Evolutionary conservation across 768 basidiomycete genomes (phyloP), one percentile per base, ranked within the genome.

Genomic region (Chalciporus pseudorubinellus): DNA sequence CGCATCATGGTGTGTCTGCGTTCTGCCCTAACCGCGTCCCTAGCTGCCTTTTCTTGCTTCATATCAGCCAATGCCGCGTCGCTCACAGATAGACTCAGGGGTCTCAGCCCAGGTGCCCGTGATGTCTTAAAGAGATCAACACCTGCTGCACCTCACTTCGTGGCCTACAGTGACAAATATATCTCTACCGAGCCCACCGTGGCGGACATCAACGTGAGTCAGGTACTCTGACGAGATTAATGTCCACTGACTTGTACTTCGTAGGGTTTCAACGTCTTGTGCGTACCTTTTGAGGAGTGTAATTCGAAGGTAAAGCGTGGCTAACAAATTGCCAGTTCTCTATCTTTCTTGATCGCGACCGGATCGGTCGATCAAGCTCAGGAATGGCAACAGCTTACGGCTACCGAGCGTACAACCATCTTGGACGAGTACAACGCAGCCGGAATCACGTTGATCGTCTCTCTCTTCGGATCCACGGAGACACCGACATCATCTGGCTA

Each of bases 361-460:
- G n/a, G n/a, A n/a, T n/a, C n/a, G n/a, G n/a, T n/a, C n/a, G n/a
- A n/a, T n/a, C n/a, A n/a, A 67, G 78, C 76, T 6, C 59, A 63
- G 29, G 69, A 69, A 58, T 80, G 78, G 78, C 61, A 69, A 20
- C n/a, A n/a, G n/a, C n/a, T n/a, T n/a, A n/a, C n/a, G n/a, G n/a
- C n/a, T n/a, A n/a, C n/a, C n/a, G n/a, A n/a, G n/a, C n/a, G n/a
- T n/a, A n/a, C n/a, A n/a, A n/a, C n/a, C 52, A 59, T 20, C 62
- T 80, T 3, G 63, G 71, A 3, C 2, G 70, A 77, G 49, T 83
- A 83, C 59, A 69, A 70, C 12, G 73, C 75, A 5, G 80, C 80
- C 6, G 81, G 80, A n/a, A 81, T 82, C 59, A 75, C 75, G 44
- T 59, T 84, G 21, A 74, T 83, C 53, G 82, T 83, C 3, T 79